Conservation (phyloP, 805 yeast species). For the Starmerella bombi region DNA sequence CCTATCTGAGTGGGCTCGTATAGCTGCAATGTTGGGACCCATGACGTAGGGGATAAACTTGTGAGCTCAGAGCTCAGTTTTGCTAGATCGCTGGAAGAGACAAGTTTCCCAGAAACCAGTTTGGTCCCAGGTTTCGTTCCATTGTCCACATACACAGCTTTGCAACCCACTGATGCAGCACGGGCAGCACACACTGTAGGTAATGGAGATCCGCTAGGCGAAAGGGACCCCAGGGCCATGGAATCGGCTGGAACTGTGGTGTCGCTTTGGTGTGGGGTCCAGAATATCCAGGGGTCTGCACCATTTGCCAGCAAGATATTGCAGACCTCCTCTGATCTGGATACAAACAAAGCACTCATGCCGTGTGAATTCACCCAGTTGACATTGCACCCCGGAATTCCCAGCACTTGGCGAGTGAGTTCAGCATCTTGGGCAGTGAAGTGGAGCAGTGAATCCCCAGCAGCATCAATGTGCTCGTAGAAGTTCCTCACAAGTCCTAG, state of each 20-base stretch:
- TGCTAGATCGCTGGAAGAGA: too few species aligned
- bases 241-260: too few species aligned
- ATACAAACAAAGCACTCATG: conserved; percentile 44
- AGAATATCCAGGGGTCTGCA: conserved; percentile 31
- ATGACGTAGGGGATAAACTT: conserved; percentile 5
- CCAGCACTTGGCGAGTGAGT: conserved; percentile 1
- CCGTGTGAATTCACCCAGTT: conserved; percentile 48
- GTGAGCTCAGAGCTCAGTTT: too few species aligned
- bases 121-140: neutral
- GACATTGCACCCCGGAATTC: conserved; percentile 34
- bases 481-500: conserved; percentile 3
- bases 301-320: conserved; percentile 39
- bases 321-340: conserved; percentile 51
- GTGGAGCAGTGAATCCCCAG: conserved; percentile 70
- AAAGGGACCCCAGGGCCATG: too few species aligned
- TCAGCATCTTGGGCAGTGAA: conserved; percentile 34
- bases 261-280: too few species aligned
- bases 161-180: neutral
- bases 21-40: conserved; percentile 2
- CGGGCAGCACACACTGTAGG: neutral
- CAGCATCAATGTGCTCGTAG: conserved; percentile 51
- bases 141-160: neutral
- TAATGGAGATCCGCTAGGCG: too few species aligned
- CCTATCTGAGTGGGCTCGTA: neutral
- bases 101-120: too few species aligned